A percentile compares a stretch with the other conserved stretches of the same genome.
phyloP scores from a whole-genome alignment of 495 filamentous ascomycete genomes.

The Hypoxylon perforatum region DNA sequence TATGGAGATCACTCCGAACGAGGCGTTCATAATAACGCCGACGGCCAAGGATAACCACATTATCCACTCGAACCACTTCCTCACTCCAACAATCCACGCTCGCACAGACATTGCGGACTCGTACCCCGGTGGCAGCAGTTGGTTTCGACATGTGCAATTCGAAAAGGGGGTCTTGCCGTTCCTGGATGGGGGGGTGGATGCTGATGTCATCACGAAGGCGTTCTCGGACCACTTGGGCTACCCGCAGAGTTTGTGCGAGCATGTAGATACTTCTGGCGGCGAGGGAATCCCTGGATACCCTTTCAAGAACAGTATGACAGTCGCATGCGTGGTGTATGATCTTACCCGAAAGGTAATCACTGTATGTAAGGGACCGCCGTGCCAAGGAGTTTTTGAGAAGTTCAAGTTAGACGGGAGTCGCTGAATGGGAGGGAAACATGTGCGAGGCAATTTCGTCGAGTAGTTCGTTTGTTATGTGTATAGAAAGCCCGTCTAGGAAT shows the following conservation, averaged over 20 bases:
- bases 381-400: conserved; percentile 30
- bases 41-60: conserved; percentile 23
- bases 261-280: conserved; percentile 17
- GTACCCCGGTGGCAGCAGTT: conserved; percentile 38
- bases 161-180: conserved; percentile 18
- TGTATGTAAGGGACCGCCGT: conserved; percentile 40
- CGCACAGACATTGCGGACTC: conserved; percentile 20
- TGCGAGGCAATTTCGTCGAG: neutral
- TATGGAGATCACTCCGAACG: conserved; percentile 33
- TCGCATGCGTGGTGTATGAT: conserved; percentile 46
- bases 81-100: conserved; percentile 12
- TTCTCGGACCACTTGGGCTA: conserved; percentile 45
- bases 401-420: conserved; percentile 22
- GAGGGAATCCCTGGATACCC: conserved; percentile 16
- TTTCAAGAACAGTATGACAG: conserved; percentile 34
- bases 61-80: conserved; percentile 38
- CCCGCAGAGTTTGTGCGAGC: conserved; percentile 39
- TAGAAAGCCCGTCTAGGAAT: too few relatives aligned
- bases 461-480: too few relatives aligned
- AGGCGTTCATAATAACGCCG: conserved; percentile 10
- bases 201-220: conserved; percentile 31
- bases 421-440: neutral
- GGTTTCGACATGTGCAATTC: conserved; percentile 27
- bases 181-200: conserved; percentile 12
- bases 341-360: conserved; percentile 39